These are phyloP conservation scores for Penicillium sp. DNA, from an alignment of 2,329 filamentous ascomycete species.

Conservation along the genomic window DNA sequence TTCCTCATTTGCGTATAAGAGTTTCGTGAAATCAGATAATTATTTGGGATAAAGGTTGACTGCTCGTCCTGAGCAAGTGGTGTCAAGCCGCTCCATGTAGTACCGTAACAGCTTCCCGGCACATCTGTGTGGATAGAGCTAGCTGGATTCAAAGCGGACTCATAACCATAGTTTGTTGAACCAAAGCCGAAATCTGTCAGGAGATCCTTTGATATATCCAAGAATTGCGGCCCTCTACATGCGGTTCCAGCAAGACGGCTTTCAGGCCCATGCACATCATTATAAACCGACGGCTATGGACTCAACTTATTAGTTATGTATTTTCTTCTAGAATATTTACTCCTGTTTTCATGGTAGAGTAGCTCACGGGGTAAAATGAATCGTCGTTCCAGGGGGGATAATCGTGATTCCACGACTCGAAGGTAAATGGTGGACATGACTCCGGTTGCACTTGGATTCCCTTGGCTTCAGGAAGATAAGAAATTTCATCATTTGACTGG, in stretches of 20 bases:
- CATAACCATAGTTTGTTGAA: background rate
- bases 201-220: background rate
- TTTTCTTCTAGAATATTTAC: background rate
- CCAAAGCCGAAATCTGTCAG: background rate
- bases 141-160: background rate
- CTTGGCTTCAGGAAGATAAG: no score
- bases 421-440: background rate
- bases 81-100: no score
- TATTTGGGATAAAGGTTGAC: background rate
- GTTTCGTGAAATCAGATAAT: background rate
- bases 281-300: background rate
- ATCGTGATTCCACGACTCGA: background rate
- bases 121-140: background rate
- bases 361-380: background rate
- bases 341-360: background rate
- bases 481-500: background rate
- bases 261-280: background rate
- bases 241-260: background rate
- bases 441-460: background rate
- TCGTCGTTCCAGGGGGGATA: background rate
- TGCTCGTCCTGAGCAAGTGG: background rate
- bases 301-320: background rate
- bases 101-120: background rate
- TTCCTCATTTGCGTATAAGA: constrained; percentile 5
- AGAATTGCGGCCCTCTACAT: no score